Base-by-base conservation (phyloP, 257 asterid species). In the Solanum clarkiae region DNA sequence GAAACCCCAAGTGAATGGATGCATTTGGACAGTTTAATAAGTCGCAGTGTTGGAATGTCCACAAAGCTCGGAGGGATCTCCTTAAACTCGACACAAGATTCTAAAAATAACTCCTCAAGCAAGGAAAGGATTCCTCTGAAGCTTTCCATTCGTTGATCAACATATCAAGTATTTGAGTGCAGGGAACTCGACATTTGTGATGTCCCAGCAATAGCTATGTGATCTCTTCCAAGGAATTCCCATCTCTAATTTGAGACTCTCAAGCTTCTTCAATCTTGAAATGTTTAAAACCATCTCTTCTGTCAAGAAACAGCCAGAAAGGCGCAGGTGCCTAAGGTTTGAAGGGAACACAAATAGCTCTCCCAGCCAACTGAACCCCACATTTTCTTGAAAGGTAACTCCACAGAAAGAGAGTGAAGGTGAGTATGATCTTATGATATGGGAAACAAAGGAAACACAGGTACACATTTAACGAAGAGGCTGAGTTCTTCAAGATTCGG, bases 311-410 rank as follows among this genome's bases (percentile, higher is more conserved):
- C 18, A 18, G 11, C 54, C 10, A 0, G 1, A 0, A 71, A 71
- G 22, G 2, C 9, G 0, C 80, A 71, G 20, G 20, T 20, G 32
- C 55, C 55, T 71, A 71, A 71, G 3, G 42, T 71, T 44, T 44
- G 56, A 71, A 44, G 56, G 80, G 56, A 71, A 44, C 56, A 71
- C 36, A 20, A 6, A 16, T 5, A 71, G 18, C 17, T 20, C 32
- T 71, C 80, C 80, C 80, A 44, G 44, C 56, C 80, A 44, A 3
- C 20, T 20, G 80, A 71, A 68, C 4, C 6, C 3, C 1, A 16
- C 0, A 15, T 1, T 29, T 18, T 0, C 13, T 0, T 0, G 8
- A 8, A 0, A 2, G 13, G 0, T 0, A 60, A n/a, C 32, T 0
- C 1, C 75, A 68, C 0, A 68, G 15, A 29, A 22, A 74, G n/a